Evolutionary conservation across 331 rosid genomes (phyloP), one percentile per base, ranked within the genome.

Genomic region (Rhamnella rubrinervis): DNA sequence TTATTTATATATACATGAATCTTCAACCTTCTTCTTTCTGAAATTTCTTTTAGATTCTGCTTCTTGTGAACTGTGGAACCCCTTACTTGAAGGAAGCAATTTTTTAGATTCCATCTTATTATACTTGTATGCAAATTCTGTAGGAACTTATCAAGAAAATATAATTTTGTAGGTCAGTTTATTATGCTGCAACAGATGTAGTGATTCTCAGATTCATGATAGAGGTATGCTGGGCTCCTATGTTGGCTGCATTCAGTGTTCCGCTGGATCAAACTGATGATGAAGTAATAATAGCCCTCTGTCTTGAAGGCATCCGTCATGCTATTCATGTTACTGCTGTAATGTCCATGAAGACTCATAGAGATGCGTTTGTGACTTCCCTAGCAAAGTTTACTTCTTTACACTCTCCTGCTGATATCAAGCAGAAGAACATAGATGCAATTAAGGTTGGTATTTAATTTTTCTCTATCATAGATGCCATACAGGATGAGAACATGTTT

Each of bases 151-250:
- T 57, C 14, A 44, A 44, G 14, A 44, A 44, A 44, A 68, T 81
- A 63, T 72, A 71, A 77, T 74, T 60, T 77, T 86, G 76, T 73
- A 95, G 99, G 93, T 89, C 99, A 63, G 96, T 88, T 69, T 92
- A 86, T 85, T 95, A 95, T 79, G 97, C 99, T 10, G 99, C 96
- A 55, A 87, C 96, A 49, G 96, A 95, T 83, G 96, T 85, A 68
- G 89, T 95, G 77, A 86, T 95, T 75, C 96, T 95, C 23, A 87
- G 88, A 82, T 95, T 95, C 80, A 95, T 95, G 99, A 81, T 91
- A 80, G 97, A 95, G 85, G 97, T 81, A 38, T 95, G 99, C 80
- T 95, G 99, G 99, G 99, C 99, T 80, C 99, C 99, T 39, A 95
- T 89, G 96, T 71, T 95, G 75, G 99, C 99, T 78, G 99, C 99